phyloP scores from a whole-genome alignment of 2,329 filamentous ascomycete species.

The Pleoardoris graminearum region DNA sequence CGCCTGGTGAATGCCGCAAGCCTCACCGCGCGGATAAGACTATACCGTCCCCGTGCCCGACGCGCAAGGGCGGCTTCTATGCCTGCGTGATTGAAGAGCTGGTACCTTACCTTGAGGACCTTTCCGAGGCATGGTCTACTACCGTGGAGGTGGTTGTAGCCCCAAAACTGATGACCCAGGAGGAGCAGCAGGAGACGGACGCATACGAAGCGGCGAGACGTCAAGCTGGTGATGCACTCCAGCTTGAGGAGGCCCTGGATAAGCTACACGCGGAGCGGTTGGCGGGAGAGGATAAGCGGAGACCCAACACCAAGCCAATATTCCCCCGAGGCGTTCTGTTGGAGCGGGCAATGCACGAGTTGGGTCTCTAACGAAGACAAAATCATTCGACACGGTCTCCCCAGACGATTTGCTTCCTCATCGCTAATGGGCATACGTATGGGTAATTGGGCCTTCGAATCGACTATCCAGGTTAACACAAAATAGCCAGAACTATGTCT shows the following conservation, averaged over 20 bases:
- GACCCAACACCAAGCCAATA: neutral
- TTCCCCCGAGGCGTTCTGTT: no score
- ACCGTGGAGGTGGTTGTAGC: neutral
- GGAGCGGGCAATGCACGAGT: no score
- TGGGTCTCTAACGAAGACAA: no score
- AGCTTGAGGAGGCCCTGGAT: neutral
- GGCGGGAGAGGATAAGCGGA: neutral
- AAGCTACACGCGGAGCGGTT: neutral
- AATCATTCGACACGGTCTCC: no score
- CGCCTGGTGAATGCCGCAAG: neutral
- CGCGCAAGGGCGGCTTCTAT: slow-evolving; percentile 11
- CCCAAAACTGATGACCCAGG: slow-evolving; percentile 2
- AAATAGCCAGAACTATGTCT: no score
- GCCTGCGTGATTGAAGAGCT: slow-evolving; percentile 4
- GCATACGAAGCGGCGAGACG: neutral
- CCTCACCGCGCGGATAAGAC: neutral
- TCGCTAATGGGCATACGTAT: no score
- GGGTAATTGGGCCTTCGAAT: no score
- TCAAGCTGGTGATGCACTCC: neutral
- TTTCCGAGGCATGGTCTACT: neutral
- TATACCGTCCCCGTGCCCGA: neutral
- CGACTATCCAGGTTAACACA: no score
- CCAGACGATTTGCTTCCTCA: no score
- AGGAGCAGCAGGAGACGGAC: slow-evolving; percentile 4
- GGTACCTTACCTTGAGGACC: neutral